Evolutionary conservation across 2,329 filamentous ascomycete species (phyloP).

Genomic region (Talaromyces sp.): DNA sequence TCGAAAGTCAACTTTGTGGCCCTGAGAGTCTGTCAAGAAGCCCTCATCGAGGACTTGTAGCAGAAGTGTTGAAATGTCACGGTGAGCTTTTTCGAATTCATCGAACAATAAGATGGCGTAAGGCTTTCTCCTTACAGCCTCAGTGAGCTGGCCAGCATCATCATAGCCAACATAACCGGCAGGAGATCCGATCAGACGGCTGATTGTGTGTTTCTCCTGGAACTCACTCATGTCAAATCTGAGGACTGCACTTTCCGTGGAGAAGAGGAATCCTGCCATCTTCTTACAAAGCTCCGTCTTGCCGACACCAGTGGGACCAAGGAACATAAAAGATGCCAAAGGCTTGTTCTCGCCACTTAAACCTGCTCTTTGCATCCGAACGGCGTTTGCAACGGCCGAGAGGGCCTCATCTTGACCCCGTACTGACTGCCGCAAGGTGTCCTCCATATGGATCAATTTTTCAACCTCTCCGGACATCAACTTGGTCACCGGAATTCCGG

Average conservation of each 20-base stretch:
- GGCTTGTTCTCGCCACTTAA: conserved; percentile 88
- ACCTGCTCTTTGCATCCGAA: conserved; percentile 88
- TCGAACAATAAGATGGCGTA: conserved; percentile 95
- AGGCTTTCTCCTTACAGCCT: conserved; percentile 89
- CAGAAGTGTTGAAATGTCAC: conserved; percentile 86
- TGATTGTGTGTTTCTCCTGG: conserved; percentile 95
- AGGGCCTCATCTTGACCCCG: conserved; percentile 93
- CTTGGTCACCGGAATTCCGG: conserved; percentile 89
- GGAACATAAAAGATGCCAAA: conserved; percentile 93
- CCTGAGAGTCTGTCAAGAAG: conserved; percentile 90
- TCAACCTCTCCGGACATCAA: conserved; percentile 91
- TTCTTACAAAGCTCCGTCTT: conserved; percentile 98
- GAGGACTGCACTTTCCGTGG: conserved; percentile 83
- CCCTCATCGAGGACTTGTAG: conserved; percentile 95
- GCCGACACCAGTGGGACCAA: conserved; percentile 92
- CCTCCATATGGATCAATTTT: conserved; percentile 94
- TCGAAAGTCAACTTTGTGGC: conserved; percentile 93
- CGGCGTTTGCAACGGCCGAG: conserved; percentile 84
- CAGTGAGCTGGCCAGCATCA: conserved; percentile 91
- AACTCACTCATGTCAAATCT: conserved; percentile 98
- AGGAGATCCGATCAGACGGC: conserved; percentile 84
- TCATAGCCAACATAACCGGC: conserved; percentile 97
- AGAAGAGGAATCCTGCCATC: conserved; percentile 88
- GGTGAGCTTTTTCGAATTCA: conserved; percentile 96
- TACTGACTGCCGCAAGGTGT: conserved; percentile 75